Evolutionary conservation across 2,329 filamentous ascomycete genomes (phyloP).

Genomic region (Monosporascus sp.): DNA sequence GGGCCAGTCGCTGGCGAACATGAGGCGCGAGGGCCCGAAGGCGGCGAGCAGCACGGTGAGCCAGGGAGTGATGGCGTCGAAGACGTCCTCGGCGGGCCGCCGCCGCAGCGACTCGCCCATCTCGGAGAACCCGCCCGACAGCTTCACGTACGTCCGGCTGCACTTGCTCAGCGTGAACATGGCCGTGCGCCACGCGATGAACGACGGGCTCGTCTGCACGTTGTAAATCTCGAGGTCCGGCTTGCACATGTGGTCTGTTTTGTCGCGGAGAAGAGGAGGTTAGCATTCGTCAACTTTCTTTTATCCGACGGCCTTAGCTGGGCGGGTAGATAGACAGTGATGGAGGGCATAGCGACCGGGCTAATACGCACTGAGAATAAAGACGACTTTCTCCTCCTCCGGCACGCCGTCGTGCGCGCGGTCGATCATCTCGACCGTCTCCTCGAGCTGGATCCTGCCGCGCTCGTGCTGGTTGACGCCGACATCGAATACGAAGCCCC

Average conservation of each 20-base stretch:
- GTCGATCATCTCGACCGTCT: conserved; percentile 65
- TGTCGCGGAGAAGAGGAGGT: conserved; percentile 2
- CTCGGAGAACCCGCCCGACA: conserved; percentile 82
- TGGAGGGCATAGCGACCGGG: not conserved
- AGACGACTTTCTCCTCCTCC: conserved; percentile 54
- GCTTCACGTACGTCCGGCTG: conserved; percentile 75
- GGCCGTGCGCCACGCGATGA: conserved; percentile 63
- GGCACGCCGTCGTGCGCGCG: conserved; percentile 57
- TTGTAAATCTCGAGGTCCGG: conserved; percentile 66
- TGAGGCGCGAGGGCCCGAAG: conserved; percentile 68
- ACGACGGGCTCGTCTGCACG: conserved; percentile 48
- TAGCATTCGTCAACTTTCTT: not conserved
- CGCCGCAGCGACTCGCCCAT: conserved; percentile 54
- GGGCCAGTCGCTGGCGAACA: conserved; percentile 95
- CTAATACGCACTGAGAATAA: conserved; percentile 63
- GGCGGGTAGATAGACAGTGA: not conserved
- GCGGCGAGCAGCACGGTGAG: conserved; percentile 64
- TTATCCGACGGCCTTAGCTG: no score
- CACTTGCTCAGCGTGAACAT: conserved; percentile 63
- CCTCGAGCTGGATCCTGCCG: conserved; percentile 68
- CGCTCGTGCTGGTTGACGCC: conserved; percentile 77
- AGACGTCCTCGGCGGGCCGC: conserved; percentile 50
- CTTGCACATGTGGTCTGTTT: conserved; percentile 81
- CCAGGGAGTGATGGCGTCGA: conserved; percentile 63
- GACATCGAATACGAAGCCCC: conserved; percentile 70